Conservation (phyloP, 2,329 filamentous ascomycete genomes). For the Talaromyces verruculosus region DNA sequence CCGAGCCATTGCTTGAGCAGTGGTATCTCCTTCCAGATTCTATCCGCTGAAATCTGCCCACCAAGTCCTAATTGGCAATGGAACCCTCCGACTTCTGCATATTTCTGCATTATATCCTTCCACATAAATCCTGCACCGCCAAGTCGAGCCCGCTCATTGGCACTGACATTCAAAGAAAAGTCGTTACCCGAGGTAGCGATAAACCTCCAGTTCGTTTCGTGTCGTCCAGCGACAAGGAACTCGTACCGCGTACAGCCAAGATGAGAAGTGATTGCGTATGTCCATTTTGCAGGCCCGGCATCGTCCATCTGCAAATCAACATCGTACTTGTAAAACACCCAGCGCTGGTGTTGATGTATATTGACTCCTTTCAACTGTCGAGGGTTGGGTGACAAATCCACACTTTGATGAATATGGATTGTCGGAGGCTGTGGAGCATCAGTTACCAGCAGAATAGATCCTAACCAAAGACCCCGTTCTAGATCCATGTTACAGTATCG, state of each 20-base stretch:
- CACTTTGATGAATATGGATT: constrained; percentile 88
- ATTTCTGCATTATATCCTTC: constrained; percentile 98
- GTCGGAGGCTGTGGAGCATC: constrained; percentile 90
- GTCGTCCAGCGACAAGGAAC: constrained; percentile 85
- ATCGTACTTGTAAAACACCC: constrained; percentile 95
- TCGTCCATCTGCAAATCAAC: constrained; percentile 89
- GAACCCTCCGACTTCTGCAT: constrained; percentile 92
- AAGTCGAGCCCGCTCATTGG: constrained; percentile 79
- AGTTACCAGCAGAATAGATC: constrained; percentile 89
- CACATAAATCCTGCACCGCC: constrained; percentile 95
- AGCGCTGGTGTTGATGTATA: constrained; percentile 87
- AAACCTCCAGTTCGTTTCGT: constrained; percentile 93
- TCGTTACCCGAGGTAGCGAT: constrained; percentile 96
- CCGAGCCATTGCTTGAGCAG: constrained; percentile 92
- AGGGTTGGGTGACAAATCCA: constrained; percentile 89
- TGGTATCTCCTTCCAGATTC: constrained; percentile 94
- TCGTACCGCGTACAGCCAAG: constrained; percentile 97
- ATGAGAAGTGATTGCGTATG: constrained; percentile 95
- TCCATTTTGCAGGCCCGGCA: constrained; percentile 76
- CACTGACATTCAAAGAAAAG: constrained; percentile 82
- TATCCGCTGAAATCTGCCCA: constrained; percentile 92
- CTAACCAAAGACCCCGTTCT: constrained; percentile 84
- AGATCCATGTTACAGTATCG: constrained; percentile 97
- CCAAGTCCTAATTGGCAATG: constrained; percentile 90
- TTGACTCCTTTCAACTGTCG: constrained; percentile 77